Evolutionary conservation across 2,329 filamentous ascomycete species (phyloP), one percentile per base, ranked within the genome.

Genomic region (Davidsoniella eucalypti): DNA sequence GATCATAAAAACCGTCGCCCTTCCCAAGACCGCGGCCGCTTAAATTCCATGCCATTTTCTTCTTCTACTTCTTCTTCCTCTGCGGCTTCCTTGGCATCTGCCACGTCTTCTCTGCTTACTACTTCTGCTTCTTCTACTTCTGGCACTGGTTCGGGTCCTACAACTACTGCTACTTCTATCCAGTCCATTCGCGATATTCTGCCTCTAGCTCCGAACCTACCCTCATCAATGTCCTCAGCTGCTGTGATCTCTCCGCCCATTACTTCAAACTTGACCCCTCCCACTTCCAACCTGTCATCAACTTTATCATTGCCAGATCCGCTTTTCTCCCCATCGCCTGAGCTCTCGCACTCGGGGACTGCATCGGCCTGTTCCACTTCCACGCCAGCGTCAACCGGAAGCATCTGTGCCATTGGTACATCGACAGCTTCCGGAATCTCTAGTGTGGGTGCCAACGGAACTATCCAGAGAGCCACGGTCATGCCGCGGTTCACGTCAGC

Each of bases 331-430:
- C 56, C 63, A 12, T 61, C 60, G 38, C 59, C 61, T 23, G 58
- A 67, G 45, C 62, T 67, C 42, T 58, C 64, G 21, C 55, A 56
- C 18, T 55, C 63, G 39, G 60, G 60, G 49, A 61, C 60, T 29
- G 66, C 64, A 61, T 59, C 61, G 50, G 57, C 21, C 14, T 65
- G 40, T 58, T 58, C 43, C 57, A 56, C 29, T 61, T 63, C 51
- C 55, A 58, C 47, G 58, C 60, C 23, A 8, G 25, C 26, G 10
- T 33, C 26, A 33, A 33, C 26, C 8, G 26, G 26, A 33, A 33
- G 26, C 26, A 33, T 33, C 7, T 33, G 26, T 33, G 26, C 8
- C 26, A 33, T 33, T 33, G 26, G 26, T 33, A 33, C 26, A 33
- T 33, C 26, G 6, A 4, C 10, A 33, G 2, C 26, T 33, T 33